Conservation (phyloP, 2,329 filamentous ascomycete genomes). For the Aureobasidium sp. region DNA sequence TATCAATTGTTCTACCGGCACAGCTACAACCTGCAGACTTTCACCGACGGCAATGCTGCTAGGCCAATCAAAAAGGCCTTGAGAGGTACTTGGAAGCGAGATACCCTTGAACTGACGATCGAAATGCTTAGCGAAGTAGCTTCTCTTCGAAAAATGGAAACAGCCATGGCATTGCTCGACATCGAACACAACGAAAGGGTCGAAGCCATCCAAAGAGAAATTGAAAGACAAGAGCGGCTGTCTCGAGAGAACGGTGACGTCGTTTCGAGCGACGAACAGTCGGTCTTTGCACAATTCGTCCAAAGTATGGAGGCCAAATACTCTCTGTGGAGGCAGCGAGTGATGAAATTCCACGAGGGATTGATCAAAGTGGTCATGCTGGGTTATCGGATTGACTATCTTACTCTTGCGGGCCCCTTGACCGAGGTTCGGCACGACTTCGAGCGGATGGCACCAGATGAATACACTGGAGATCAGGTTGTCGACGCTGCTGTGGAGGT, state of each 20-base stretch:
- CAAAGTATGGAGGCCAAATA: not conserved
- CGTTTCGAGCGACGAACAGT: not conserved
- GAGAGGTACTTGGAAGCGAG: constrained; percentile 4
- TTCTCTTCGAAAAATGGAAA: not conserved
- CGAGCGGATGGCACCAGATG: not conserved
- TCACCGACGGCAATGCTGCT: constrained; percentile 1
- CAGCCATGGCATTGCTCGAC: not conserved
- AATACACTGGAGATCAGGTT: not conserved
- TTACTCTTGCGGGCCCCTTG: not conserved
- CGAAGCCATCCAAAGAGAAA: not conserved
- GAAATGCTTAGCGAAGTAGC: not conserved
- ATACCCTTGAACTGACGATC: not conserved
- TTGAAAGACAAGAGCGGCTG: not conserved
- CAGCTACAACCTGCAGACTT: not conserved
- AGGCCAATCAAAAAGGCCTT: not conserved
- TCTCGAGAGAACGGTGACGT: not conserved
- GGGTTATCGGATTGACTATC: not conserved
- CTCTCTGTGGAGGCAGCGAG: not conserved
- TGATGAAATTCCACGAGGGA: not conserved
- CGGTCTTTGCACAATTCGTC: not conserved
- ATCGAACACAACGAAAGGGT: not conserved
- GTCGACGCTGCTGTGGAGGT: not conserved
- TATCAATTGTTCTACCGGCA: not conserved
- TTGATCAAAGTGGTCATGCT: not conserved
- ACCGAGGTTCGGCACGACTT: not conserved